phyloP scores from a whole-genome alignment of 2,329 filamentous ascomycete genomes.

The Daldinia eschscholtzii region DNA sequence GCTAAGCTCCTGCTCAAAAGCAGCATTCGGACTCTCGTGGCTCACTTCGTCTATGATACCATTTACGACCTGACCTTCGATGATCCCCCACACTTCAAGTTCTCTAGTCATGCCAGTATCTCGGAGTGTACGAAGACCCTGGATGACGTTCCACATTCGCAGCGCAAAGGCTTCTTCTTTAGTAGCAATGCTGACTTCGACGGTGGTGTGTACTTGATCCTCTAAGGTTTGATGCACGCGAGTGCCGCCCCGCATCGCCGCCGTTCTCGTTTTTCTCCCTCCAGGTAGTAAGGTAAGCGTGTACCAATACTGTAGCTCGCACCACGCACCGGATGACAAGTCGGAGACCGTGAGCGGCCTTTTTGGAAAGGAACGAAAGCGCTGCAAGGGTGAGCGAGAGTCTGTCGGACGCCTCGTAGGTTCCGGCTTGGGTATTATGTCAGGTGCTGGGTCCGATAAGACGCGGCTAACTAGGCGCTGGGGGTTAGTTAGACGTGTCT shows the following conservation, averaged over 20 bases:
- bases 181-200: conserved; percentile 77
- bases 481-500: conserved; percentile 69
- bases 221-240: conserved; percentile 86
- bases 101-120: conserved; percentile 80
- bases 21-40: conserved; percentile 78
- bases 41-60: conserved; percentile 91
- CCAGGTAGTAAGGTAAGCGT: conserved; percentile 77
- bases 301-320: conserved; percentile 94
- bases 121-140: conserved; percentile 80
- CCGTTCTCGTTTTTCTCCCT: conserved; percentile 80
- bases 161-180: conserved; percentile 88
- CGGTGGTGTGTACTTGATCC: conserved; percentile 83
- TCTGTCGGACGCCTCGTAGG: conserved; percentile 49
- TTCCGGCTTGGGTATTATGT: conserved; percentile 33
- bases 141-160: conserved; percentile 90
- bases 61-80: conserved; percentile 86
- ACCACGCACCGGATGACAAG: conserved; percentile 91
- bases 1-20: conserved; percentile 72
- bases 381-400: conserved; percentile 72
- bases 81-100: conserved; percentile 84
- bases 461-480: conserved; percentile 72
- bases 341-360: conserved; percentile 90
- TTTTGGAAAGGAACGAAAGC: conserved; percentile 81
- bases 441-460: conserved; percentile 48
- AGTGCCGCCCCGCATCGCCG: conserved; percentile 86